Base-by-base conservation (phyloP, 805 yeast genomes). In the Kodamaea hsintzibuensis region DNA sequence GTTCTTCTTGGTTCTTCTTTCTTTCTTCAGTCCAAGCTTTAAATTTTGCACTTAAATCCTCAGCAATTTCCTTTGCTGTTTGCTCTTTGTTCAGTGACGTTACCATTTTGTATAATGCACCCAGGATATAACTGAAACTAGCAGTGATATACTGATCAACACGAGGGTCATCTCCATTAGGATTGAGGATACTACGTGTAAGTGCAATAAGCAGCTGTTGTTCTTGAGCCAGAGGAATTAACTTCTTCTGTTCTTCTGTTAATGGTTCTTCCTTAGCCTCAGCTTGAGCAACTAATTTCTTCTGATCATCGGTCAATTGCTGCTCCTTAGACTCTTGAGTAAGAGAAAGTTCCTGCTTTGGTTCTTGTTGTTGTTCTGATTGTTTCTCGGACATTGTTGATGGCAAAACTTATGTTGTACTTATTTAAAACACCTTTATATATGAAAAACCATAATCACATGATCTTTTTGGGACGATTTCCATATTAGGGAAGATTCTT, bases 21-120 rank as follows among this genome's bases (percentile, higher is more conserved):
- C 60, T 52, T 16, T 55, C 53, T 22, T 43, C 48, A 5, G 63
- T 59, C 77, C 77, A 74, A 9, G 53, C 46, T 7, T 67, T 68
- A 43, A 70, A 61, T 44, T 60, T 67, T 2, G 38, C 37, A 38
- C 60, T 63, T 54, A 73, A 61, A 55, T 74, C 78, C 3, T 68
- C 60, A 1, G 76, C 73, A 18, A 75, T 68, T 42, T 71, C 74
- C 30, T 67, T 55, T 3, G 75, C 67, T 1, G 76, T 64, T 13
- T 62, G 63, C 18, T 73, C 72, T 42, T 61, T 69, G 54, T 74
- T 72, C n/a, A 59, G 59, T 3, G 74, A 55, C 2, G 60, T 62
- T n/a, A 66, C 56, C 70, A 73, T 68, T 51, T 68, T 69, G 38
- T 61, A 42, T 45, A 67, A 58, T 16, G 63, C 64, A 1, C 57